These are phyloP conservation scores for Mayamaea pseudoterrestris DNA, from an alignment of 108 stramenopile species.

Conservation along the genomic window DNA sequence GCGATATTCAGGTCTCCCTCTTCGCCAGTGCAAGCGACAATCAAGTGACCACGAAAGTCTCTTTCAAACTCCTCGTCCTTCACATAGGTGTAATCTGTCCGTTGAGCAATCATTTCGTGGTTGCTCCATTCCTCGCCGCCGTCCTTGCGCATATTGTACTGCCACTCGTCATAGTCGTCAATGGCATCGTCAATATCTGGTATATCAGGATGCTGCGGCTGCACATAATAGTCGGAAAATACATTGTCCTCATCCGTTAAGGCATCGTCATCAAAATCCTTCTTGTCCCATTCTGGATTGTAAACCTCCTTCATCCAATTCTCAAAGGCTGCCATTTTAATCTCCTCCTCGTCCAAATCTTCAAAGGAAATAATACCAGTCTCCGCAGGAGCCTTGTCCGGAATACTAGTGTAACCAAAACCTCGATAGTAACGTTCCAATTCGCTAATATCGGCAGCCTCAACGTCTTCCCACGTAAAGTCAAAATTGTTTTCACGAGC, in stretches of 20 bases:
- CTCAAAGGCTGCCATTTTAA: conserved; percentile 72
- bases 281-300: conserved; percentile 65
- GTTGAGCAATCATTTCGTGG: conserved; percentile 32
- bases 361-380: conserved; percentile 65
- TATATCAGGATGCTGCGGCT: conserved; percentile 45
- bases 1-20: conserved; percentile 61
- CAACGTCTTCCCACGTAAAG: conserved; percentile 73
- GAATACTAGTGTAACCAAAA: conserved; percentile 69
- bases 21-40: conserved; percentile 51
- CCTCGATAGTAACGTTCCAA: conserved; percentile 62
- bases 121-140: conserved; percentile 40
- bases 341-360: conserved; percentile 70
- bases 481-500: conserved; percentile 55
- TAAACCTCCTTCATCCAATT: conserved; percentile 82
- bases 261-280: conserved; percentile 73
- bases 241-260: conserved; percentile 70
- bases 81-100: conserved; percentile 22
- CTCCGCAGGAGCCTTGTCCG: conserved; percentile 48
- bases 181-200: conserved; percentile 42
- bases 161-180: conserved; percentile 44
- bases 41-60: conserved; percentile 71
- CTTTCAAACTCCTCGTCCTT: conserved; percentile 50
- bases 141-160: conserved; percentile 44
- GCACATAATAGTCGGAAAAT: conserved; percentile 49
- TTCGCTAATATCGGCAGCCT: conserved; percentile 59